Conservation (phyloP, 2,329 filamentous ascomycete species). For the Zasmidium angulare region DNA sequence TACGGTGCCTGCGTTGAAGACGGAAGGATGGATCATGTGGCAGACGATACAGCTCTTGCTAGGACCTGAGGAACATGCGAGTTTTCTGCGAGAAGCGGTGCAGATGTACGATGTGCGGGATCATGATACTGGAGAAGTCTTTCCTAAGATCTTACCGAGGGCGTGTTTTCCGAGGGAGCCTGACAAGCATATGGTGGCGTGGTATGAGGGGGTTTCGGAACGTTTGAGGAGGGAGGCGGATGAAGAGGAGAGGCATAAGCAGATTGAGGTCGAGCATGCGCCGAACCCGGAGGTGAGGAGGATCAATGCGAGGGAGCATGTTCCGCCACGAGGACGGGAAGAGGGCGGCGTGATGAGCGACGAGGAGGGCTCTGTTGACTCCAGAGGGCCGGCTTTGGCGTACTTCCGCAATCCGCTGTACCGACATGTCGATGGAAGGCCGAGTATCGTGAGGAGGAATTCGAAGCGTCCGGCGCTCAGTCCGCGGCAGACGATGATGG, state of each 20-base stretch:
- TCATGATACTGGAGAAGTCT: slow-evolving; percentile 60
- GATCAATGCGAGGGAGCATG: slow-evolving; percentile 20
- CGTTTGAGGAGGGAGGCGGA: slow-evolving; percentile 65
- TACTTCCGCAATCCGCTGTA: slow-evolving; percentile 54
- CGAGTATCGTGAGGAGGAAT: slow-evolving; percentile 43
- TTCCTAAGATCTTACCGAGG: slow-evolving; percentile 64
- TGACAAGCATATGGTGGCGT: slow-evolving; percentile 77
- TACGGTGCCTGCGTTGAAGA: slow-evolving; percentile 77
- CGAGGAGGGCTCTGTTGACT: slow-evolving; percentile 43
- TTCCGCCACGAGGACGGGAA: slow-evolving; percentile 19
- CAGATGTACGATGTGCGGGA: slow-evolving; percentile 73
- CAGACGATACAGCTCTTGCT: slow-evolving; percentile 87
- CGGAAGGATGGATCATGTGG: slow-evolving; percentile 87
- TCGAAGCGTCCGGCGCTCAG: slow-evolving; percentile 33
- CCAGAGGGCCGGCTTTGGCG: slow-evolving; percentile 44
- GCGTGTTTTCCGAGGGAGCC: slow-evolving; percentile 69
- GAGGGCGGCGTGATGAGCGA: slow-evolving; percentile 28
- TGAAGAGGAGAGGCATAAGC: slow-evolving; percentile 36
- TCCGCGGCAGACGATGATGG: slow-evolving; percentile 34
- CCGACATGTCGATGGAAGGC: slow-evolving; percentile 45
- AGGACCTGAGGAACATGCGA: slow-evolving; percentile 82
- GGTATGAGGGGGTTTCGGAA: slow-evolving; percentile 78
- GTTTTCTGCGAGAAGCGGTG: slow-evolving; percentile 78
- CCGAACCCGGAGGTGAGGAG: slow-evolving; percentile 23
- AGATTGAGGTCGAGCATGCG: slow-evolving; percentile 27